Evolutionary conservation across 2,329 filamentous ascomycete genomes (phyloP), one percentile per base, ranked within the genome.

Genomic region (Thelonectria olida): DNA sequence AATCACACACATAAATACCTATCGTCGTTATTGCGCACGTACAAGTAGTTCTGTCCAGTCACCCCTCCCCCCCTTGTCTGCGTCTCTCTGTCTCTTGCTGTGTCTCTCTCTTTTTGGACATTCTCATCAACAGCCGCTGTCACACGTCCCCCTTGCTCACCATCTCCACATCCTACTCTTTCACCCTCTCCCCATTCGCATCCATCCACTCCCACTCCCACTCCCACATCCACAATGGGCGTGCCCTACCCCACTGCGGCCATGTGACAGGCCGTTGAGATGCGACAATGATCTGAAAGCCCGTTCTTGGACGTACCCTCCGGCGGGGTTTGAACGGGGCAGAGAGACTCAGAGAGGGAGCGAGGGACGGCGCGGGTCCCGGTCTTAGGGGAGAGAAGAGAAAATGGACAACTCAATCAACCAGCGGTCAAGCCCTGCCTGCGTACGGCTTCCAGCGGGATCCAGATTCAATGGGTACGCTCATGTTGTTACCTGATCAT

Each of bases 201-300:
- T 28, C 39, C 47, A 47, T 47, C 54, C 54, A 58, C 54, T 52
- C 48, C 39, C 47, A 47, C 54, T 52, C 54, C 48, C 31, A 58
- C 54, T 58, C 45, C 58, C 36, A 49, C 41, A 38, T 39, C 20
- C 27, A n/a, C 38, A 58, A 25, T 31, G 23, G 51, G 51, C 51
- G 48, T 49, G 47, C 55, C 39, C 39, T 59, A 59, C 66, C 54
- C 67, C 67, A 70, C 67, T 56, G 28, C 57, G 41, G 45, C 60
- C 62, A 61, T 70, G 66, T 67, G 62, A 69, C 57, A 67, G 62
- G 62, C 60, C 60, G 54, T 59, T 52, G 58, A 68, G 62, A 66
- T 61, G 66, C 67, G 58, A 68, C 55, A 60, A 61, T 67, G 62
- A 70, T 67, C 63, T 69, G 27, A 47, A 54, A 36, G 22, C 31